Base-by-base conservation (phyloP, 202 grass and related monocot species). In the Dendrocalamus latiflorus region DNA sequence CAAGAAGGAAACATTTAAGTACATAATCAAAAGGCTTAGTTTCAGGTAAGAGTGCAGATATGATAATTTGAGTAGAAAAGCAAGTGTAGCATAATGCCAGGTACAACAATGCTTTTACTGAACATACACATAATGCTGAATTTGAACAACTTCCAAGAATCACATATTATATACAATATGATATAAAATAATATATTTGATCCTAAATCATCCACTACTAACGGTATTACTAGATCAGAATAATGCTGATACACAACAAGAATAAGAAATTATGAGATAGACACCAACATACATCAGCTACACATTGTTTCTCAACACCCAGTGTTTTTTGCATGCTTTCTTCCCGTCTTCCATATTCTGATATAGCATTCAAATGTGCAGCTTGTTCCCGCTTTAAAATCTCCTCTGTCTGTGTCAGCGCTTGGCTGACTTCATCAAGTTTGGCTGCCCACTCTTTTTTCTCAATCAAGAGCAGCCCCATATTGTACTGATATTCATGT, bases 391-490 rank as follows among this genome's bases (percentile, higher is more conserved):
- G 85, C 80, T 93, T 95, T 30, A 95, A 50, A 66, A 91, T 89
- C 79, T 98, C 93, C 53, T 93, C 89, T 77, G 89, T 86, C 53
- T 93, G 93, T 17, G 80, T 4, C 42, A 98, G 59, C 57, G 25
- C 77, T 76, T 93, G 74, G 55, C 77, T 92, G 49, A 93, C 21
- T 78, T 95, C 96, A 55, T 92, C 91, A n/a, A 89, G 41, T 76
- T 93, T 98, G 78, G 76, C 57, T 70, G 75, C 39, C 89, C 93
- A 95, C 20, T 95, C 93, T 76, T 98, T 98, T 79, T 98, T 98
- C 77, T 98, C 96, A 68, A 98, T 95, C 56, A 98, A 84, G 48
- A 98, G 80, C 36, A 98, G 77, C 4, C 96, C 96, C 96, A 98
- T 93, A 63, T 92, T 98, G 65, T 98, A 95, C 66, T 95, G 93